phyloP scores from a whole-genome alignment of 352 stramenopile genomes.

The Sclerospora graminicola region DNA sequence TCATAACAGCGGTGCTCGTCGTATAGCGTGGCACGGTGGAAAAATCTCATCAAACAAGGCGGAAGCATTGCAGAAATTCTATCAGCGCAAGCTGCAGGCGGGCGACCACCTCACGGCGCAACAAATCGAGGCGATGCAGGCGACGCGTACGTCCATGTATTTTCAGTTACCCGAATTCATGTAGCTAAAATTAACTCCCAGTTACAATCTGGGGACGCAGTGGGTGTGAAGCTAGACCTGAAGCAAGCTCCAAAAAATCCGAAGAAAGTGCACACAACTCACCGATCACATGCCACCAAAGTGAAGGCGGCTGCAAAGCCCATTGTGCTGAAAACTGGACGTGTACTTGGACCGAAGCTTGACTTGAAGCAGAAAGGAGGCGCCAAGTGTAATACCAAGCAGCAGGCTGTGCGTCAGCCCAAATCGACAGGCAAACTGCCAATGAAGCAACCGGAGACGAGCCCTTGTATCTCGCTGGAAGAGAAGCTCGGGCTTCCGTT shows the following conservation, averaged over 20 bases:
- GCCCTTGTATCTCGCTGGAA: slow-evolving; percentile 33
- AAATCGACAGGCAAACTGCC: slow-evolving; percentile 13
- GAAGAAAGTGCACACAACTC: slow-evolving; percentile 37
- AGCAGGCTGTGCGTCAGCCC: slow-evolving; percentile 17
- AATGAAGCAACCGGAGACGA: slow-evolving; percentile 11
- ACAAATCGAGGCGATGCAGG: slow-evolving; percentile 40
- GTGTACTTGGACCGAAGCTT: slow-evolving; percentile 46
- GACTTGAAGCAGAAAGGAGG: slow-evolving; percentile 5
- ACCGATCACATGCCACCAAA: slow-evolving; percentile 45
- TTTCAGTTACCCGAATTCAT: background rate
- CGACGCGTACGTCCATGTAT: slow-evolving; percentile 19
- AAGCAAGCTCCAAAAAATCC: slow-evolving; percentile 15
- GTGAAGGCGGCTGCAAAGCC: slow-evolving; percentile 19
- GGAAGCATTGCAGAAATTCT: slow-evolving; percentile 79
- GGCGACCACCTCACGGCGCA: slow-evolving; percentile 33
- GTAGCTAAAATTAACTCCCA: background rate
- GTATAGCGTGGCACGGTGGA: slow-evolving; percentile 69
- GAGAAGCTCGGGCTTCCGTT: slow-evolving; percentile 57
- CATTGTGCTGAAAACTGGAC: slow-evolving; percentile 50
- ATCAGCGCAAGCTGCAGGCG: slow-evolving; percentile 54
- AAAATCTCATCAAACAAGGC: slow-evolving; percentile 82
- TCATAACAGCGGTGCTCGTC: slow-evolving; percentile 10
- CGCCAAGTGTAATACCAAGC: slow-evolving; percentile 8
- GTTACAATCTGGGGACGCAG: slow-evolving; percentile 5
- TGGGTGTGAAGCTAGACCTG: slow-evolving; percentile 11